A percentile compares a stretch with the other conserved stretches of the same genome.
phyloP scores from a whole-genome alignment of 805 yeast species.

The Candida caryicola region DNA sequence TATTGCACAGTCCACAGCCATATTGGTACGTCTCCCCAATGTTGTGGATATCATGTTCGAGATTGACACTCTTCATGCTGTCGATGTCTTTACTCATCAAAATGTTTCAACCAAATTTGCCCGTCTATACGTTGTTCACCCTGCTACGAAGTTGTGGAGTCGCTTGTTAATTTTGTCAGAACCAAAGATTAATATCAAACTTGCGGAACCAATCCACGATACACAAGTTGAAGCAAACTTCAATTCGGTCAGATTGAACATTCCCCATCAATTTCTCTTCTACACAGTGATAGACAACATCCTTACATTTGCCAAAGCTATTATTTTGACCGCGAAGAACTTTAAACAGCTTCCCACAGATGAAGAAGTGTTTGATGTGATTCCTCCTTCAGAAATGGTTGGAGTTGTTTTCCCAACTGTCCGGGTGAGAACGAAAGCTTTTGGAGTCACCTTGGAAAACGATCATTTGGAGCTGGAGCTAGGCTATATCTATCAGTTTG shows the following conservation, averaged over 20 bases:
- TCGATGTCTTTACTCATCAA: slow-evolving; percentile 26
- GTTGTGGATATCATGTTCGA: slow-evolving; percentile 48
- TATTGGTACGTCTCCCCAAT: slow-evolving; percentile 45
- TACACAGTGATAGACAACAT: slow-evolving; percentile 80
- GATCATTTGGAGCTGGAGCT: slow-evolving; percentile 86
- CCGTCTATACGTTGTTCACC: slow-evolving; percentile 50
- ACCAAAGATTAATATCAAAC: slow-evolving; percentile 21
- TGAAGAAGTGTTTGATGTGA: slow-evolving; percentile 26
- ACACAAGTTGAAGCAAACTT: slow-evolving; percentile 22
- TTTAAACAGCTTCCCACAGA: slow-evolving; percentile 32
- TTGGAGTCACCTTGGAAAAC: slow-evolving; percentile 71
- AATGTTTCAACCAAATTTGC: slow-evolving; percentile 30
- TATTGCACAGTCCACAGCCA: slow-evolving; percentile 30
- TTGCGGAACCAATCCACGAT: slow-evolving; percentile 6
- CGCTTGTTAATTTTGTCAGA: slow-evolving; percentile 34
- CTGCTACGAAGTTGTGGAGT: slow-evolving; percentile 43
- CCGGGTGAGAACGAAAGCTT: slow-evolving; percentile 50
- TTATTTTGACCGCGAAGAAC: slow-evolving; percentile 56
- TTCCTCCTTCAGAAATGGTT: slow-evolving; percentile 36
- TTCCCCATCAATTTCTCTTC: slow-evolving; percentile 74
- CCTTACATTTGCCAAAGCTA: slow-evolving; percentile 62
- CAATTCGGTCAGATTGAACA: slow-evolving; percentile 44
- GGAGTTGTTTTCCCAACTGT: slow-evolving; percentile 54
- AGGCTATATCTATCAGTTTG: slow-evolving; percentile 61
- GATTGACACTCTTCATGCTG: slow-evolving; percentile 29